phyloP scores from a whole-genome alignment of 495 filamentous ascomycete species.

The Margaritispora aquatica region DNA sequence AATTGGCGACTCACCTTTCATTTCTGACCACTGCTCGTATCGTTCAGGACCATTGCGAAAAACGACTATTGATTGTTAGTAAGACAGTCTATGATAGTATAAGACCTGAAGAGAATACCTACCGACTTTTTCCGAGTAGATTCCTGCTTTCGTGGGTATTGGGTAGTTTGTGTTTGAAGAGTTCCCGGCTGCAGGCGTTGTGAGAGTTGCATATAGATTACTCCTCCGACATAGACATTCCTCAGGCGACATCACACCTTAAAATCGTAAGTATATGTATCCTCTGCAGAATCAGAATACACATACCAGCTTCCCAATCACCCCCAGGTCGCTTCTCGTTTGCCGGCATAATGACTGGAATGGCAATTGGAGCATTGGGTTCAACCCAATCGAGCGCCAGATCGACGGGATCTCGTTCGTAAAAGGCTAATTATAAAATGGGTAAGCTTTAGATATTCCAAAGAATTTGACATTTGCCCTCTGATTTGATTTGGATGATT shows the following conservation, averaged over 20 bases:
- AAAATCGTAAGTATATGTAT: neutral
- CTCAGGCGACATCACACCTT: constrained; percentile 55
- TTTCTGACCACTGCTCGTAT: constrained; percentile 36
- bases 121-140: constrained; percentile 62
- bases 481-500: too few relatives aligned
- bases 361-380: constrained; percentile 21
- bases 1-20: constrained; percentile 29
- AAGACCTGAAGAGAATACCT: constrained; percentile 21
- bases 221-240: constrained; percentile 65
- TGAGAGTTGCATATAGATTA: constrained; percentile 59
- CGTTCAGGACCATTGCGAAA: constrained; percentile 46
- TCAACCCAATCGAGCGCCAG: constrained; percentile 54
- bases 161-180: constrained; percentile 52
- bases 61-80: constrained; percentile 28
- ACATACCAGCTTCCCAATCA: constrained; percentile 66
- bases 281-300: neutral
- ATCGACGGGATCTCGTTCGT: constrained; percentile 59
- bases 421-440: constrained; percentile 15
- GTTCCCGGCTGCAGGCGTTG: constrained; percentile 42
- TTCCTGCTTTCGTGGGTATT: constrained; percentile 56
- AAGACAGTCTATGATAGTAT: constrained; percentile 13
- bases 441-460: neutral
- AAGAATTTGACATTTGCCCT: too few relatives aligned
- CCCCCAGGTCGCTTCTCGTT: constrained; percentile 70
- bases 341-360: constrained; percentile 68